These are phyloP conservation scores for Fibroporia radiculosa DNA, from an alignment of 768 basidiomycete species.

Conservation along the genomic window DNA sequence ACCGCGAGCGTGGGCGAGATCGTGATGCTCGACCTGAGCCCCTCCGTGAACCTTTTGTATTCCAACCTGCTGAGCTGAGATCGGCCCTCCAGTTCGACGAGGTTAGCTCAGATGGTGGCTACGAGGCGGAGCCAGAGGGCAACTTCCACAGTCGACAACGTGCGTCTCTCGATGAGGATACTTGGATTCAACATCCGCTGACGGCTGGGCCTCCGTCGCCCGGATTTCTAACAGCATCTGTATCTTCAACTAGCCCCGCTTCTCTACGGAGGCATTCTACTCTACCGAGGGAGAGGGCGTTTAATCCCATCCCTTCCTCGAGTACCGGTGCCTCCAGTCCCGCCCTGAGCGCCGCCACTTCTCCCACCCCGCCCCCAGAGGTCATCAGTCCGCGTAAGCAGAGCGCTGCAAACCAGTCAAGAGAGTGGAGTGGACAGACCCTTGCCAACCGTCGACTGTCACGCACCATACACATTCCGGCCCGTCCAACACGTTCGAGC, in stretches of 20 bases:
- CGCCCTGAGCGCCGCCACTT: slow-evolving; percentile 21
- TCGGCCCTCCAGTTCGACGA: slow-evolving; percentile 58
- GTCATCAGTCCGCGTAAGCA: slow-evolving; percentile 59
- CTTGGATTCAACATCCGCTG: slow-evolving; percentile 32
- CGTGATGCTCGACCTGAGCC: slow-evolving; percentile 43
- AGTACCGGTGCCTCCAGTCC: slow-evolving; percentile 49
- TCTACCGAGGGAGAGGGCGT: slow-evolving; percentile 59
- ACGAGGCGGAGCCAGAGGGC: slow-evolving; percentile 68
- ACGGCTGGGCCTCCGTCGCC: slow-evolving; percentile 50
- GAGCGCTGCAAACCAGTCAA: slow-evolving; percentile 34
- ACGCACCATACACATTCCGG: slow-evolving; percentile 72
- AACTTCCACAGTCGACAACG: slow-evolving; percentile 58
- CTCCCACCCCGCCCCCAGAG: slow-evolving; percentile 49
- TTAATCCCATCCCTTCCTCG: slow-evolving; percentile 48
- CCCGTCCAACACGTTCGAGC: slow-evolving; percentile 58
- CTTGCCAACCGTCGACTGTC: slow-evolving; percentile 72
- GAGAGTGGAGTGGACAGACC: slow-evolving; percentile 45
- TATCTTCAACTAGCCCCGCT: slow-evolving; percentile 61
- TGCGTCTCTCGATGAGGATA: slow-evolving; percentile 50
- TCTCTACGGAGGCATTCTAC: slow-evolving; percentile 60
- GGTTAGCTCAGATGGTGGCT: slow-evolving; percentile 74
- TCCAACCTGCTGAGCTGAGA: slow-evolving; percentile 49
- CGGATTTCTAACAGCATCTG: slow-evolving; percentile 54
- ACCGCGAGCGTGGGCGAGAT: slow-evolving; percentile 41
- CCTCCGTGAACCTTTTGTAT: slow-evolving; percentile 54